phyloP scores from a whole-genome alignment of 2,329 filamentous ascomycete genomes.

The Mollisia scopiformis region DNA sequence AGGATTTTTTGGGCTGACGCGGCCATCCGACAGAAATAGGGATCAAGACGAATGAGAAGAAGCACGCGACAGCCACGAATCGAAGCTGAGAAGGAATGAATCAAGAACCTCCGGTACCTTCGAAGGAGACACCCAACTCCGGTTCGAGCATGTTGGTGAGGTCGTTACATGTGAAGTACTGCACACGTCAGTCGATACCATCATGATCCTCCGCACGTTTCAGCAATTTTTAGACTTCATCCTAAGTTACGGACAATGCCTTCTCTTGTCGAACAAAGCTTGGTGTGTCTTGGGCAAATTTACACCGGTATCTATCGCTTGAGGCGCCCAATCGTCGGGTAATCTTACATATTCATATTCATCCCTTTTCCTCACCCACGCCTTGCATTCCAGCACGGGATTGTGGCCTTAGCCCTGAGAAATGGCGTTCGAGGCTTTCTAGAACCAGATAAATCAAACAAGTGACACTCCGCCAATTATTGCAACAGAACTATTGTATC shows the following conservation, averaged over 20 bases:
- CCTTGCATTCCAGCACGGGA: background rate
- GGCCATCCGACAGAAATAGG: slow-evolving; percentile 2
- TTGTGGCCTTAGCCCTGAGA: background rate
- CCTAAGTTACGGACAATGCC: background rate
- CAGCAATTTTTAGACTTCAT: slow-evolving; percentile 7
- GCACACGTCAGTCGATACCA: background rate
- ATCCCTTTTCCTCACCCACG: background rate
- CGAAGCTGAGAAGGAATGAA: background rate
- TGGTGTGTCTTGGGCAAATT: background rate
- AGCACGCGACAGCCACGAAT: background rate
- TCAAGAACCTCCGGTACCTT: background rate
- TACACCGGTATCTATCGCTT: background rate
- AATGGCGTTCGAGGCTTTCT: background rate
- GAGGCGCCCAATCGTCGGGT: background rate
- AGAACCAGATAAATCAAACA: background rate
- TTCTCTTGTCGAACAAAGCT: too few relatives aligned
- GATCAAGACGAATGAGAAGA: background rate
- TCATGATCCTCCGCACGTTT: slow-evolving; percentile 1
- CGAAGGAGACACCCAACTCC: too few relatives aligned
- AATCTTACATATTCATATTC: background rate
- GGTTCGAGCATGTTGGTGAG: background rate
- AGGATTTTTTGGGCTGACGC: slow-evolving; percentile 1
- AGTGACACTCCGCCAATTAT: background rate
- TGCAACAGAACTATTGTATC: background rate
- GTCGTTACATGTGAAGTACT: background rate